Percentiles rank a stretch among this genome's conserved stretches.
phyloP scores from a whole-genome alignment of 495 filamentous ascomycete genomes.

The Trichoderma orchidacearum region DNA sequence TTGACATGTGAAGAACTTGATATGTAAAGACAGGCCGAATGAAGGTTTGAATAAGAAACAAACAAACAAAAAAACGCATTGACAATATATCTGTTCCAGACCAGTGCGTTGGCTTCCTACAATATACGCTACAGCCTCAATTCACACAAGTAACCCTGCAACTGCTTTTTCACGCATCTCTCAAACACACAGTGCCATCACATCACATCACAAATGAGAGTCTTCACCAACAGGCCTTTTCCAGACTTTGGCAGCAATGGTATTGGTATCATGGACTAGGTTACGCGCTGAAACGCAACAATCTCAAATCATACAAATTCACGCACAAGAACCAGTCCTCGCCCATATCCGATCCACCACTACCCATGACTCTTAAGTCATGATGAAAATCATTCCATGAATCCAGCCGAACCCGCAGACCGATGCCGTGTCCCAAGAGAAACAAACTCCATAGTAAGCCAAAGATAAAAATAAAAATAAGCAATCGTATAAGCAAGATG shows the following conservation, averaged over 20 bases:
- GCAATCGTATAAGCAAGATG: background rate
- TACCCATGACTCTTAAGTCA: background rate
- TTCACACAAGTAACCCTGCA: too few relatives aligned
- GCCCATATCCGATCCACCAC: background rate
- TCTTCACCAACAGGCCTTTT: background rate
- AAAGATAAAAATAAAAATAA: background rate
- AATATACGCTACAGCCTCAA: too few relatives aligned
- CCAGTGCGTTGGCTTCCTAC: too few relatives aligned
- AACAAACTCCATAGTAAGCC: background rate
- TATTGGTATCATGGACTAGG: conserved; percentile 1
- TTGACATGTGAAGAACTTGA: too few relatives aligned
- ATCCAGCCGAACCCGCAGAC: background rate
- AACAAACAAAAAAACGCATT: too few relatives aligned
- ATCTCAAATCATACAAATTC: background rate
- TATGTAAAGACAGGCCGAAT: too few relatives aligned
- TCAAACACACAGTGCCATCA: too few relatives aligned
- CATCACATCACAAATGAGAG: background rate
- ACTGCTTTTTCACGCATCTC: too few relatives aligned
- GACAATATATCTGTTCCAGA: too few relatives aligned
- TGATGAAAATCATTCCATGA: background rate
- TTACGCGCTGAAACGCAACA: background rate
- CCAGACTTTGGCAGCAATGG: background rate
- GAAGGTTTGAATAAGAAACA: too few relatives aligned
- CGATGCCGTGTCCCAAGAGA: background rate
- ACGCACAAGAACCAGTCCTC: background rate